Evolutionary conservation across 2,329 filamentous ascomycete genomes (phyloP).

Genomic region (Penicillium sp.): DNA sequence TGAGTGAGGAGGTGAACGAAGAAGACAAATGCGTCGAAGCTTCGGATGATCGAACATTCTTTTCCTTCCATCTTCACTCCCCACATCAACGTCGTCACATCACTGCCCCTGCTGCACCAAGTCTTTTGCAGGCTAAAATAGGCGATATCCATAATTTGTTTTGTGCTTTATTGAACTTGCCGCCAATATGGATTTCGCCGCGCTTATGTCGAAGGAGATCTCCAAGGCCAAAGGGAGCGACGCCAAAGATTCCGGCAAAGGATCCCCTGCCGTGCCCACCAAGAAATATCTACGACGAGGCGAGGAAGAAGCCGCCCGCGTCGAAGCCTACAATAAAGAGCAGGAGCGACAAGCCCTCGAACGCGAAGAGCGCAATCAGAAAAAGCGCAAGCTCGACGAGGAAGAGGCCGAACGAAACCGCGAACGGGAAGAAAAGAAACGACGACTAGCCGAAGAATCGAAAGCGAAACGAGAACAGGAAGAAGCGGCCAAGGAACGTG

Average conservation of each 20-base stretch:
- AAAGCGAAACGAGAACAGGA: conserved; percentile 68
- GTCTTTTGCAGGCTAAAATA: not conserved
- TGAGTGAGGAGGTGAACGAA: conserved; percentile 8
- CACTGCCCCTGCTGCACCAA: not conserved
- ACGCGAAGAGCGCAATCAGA: conserved; percentile 66
- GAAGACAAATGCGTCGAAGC: conserved; percentile 17
- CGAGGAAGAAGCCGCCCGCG: conserved; percentile 80
- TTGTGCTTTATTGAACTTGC: not conserved
- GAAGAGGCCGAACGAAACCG: conserved; percentile 72
- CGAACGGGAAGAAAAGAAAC: conserved; percentile 77
- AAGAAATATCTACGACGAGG: conserved; percentile 84
- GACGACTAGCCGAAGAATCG: conserved; percentile 78
- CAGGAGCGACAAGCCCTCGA: conserved; percentile 73
- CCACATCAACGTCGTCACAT: not conserved
- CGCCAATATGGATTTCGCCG: conserved; percentile 86
- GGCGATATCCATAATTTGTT: not conserved
- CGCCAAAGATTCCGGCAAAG: conserved; percentile 28
- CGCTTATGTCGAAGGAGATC: conserved; percentile 90
- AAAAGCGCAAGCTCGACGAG: conserved; percentile 88
- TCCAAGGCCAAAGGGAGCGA: conserved; percentile 68
- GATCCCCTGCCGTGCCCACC: conserved; percentile 27
- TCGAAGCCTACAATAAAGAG: conserved; percentile 77
- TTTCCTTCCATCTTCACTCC: conserved; percentile 9
- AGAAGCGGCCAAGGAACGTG: conserved; percentile 71
- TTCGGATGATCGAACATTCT: conserved; percentile 12